Evolutionary conservation across 352 stramenopile genomes (phyloP).

Genomic region (Phytophthora multivora): DNA sequence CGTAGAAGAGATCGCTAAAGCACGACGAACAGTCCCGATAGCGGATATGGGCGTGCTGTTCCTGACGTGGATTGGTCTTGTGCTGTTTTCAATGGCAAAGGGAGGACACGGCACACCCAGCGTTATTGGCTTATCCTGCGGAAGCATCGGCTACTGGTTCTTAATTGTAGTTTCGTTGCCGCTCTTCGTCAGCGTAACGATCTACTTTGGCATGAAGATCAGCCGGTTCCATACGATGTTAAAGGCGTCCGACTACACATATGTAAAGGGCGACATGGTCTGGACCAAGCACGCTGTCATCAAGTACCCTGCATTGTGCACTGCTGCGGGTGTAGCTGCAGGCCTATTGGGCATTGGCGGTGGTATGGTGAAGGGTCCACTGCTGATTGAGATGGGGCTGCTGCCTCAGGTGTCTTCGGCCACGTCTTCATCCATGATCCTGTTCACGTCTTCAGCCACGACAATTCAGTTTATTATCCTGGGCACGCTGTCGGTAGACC

Average conservation of each 20-base stretch:
- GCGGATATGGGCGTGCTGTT: constrained; percentile 71
- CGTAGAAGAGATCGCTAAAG: constrained; percentile 59
- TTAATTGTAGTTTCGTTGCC: constrained; percentile 66
- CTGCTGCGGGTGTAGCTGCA: constrained; percentile 69
- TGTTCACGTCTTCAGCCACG: constrained; percentile 95
- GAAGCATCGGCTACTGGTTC: constrained; percentile 70
- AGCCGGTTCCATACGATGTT: constrained; percentile 61
- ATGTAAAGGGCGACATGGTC: constrained; percentile 95
- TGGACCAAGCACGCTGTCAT: constrained; percentile 93
- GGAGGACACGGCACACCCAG: constrained; percentile 78
- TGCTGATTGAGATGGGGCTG: constrained; percentile 91
- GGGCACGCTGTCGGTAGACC: constrained; percentile 91
- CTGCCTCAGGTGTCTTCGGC: constrained; percentile 87
- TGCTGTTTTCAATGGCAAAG: constrained; percentile 81
- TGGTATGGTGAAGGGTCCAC: constrained; percentile 90
- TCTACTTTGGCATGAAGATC: constrained; percentile 83
- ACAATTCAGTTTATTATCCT: constrained; percentile 96
- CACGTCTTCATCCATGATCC: constrained; percentile 92
- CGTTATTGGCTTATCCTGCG: constrained; percentile 72
- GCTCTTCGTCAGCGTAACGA: constrained; percentile 71
- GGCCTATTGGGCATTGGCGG: constrained; percentile 89
- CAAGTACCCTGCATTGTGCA: constrained; percentile 78
- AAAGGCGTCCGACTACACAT: constrained; percentile 86
- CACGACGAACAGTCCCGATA: constrained; percentile 57
- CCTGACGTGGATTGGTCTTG: constrained; percentile 77